Conservation (phyloP, 805 yeast genomes). For the Komagataella ulmi region DNA sequence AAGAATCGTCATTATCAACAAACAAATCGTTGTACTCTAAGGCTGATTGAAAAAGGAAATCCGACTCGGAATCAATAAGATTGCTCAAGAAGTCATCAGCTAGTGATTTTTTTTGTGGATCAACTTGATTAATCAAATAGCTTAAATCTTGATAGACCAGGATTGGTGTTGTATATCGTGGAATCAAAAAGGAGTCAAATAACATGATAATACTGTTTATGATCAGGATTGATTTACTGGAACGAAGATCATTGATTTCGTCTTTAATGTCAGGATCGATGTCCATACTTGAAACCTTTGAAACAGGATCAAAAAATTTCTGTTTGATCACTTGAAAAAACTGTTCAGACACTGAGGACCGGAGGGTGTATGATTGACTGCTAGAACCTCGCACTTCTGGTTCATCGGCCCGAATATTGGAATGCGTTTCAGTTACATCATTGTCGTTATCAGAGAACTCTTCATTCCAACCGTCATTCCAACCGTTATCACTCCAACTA, state of each 20-base stretch:
- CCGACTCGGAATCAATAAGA: neutral
- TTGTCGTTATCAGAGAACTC: neutral
- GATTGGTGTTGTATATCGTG: neutral
- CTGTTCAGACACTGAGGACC: neutral
- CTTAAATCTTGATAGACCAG: neutral
- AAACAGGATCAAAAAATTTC: neutral
- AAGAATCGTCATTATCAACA: constrained; percentile 8
- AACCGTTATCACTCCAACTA: neutral
- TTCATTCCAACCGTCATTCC: neutral
- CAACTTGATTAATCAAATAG: neutral
- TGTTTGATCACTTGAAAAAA: neutral
- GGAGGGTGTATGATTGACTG: neutral
- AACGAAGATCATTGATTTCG: neutral
- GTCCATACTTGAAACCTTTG: neutral
- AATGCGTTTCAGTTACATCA: neutral
- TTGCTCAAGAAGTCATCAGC: neutral
- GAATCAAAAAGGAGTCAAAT: neutral
- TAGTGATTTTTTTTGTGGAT: neutral
- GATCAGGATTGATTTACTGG: neutral
- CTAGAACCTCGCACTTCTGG: neutral
- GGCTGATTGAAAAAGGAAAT: neutral
- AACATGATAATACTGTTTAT: neutral
- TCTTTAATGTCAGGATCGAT: neutral
- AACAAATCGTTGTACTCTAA: constrained; percentile 3
- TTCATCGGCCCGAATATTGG: neutral